Evolutionary conservation across 192 early-diverging fungal species (phyloP), one percentile per base, ranked within the genome.

Genomic region (Chytriomyces sp.): DNA sequence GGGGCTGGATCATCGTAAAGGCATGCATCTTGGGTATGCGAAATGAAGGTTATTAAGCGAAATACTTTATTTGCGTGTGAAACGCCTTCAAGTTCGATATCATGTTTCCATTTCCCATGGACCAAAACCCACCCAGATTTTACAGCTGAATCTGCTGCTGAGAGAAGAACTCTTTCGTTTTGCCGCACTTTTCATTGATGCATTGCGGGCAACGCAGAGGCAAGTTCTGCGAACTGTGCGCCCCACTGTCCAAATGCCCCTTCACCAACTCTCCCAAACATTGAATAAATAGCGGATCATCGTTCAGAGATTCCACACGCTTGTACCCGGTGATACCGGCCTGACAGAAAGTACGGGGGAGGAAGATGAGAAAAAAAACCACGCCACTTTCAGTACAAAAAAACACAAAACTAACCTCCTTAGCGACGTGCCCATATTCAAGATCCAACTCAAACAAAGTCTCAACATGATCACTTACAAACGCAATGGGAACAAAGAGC

Each of bases 401-500:
- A 67, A 76, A 57, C 45, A 13, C 16, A 50, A 11, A 77, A 23
- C 69, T 20, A 83, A 93, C 90, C 85, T 96, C 89, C 50, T 91
- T 72, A 6, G 95, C 97, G 45, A 95, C 86, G 46, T 95, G 84
- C 4, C 92, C 93, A 76, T 97, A 98, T 76, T 98, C 97, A 20
- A 95, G 76, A 82, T 99, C 97, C 63, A 99, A 85, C 88, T 99
- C 97, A 88, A 90, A 99, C 67, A 99, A 80, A 4, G 97, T 99
- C 80, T 99, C 97, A 60, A 99, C 93, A 79, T 99, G 97, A 78
- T 99, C 97, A 35, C 92, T 93, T 2, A 96, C 96, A 65, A 99
- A 99, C 1, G 97, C 96, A 79, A 99, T 92, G 0, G 97, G 97
- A 3, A 99, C 92, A 45, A 96, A 79, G 18, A 97, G 83, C 28